Conservation (phyloP, 495 filamentous ascomycete species). For the Aspergillus funiculosus region DNA sequence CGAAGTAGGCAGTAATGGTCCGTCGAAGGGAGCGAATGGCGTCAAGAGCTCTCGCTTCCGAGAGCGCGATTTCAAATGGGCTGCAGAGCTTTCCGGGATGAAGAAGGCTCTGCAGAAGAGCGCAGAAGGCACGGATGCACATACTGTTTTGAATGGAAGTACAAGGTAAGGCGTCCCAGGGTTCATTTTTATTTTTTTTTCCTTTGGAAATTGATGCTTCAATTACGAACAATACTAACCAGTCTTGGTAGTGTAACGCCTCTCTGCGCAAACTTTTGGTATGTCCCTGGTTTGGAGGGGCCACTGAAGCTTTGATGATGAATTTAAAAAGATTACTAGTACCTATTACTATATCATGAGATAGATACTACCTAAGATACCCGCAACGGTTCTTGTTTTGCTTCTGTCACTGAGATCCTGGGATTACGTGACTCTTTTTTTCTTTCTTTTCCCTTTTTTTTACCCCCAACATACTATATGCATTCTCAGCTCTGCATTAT, state of each 20-base stretch:
- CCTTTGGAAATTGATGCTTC: background rate
- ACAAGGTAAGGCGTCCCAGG: conserved; percentile 43
- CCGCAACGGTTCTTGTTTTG: conserved; percentile 22
- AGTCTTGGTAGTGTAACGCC: conserved; percentile 71
- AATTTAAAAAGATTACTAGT: background rate
- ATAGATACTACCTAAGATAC: conserved; percentile 22
- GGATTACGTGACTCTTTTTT: conserved; percentile 1
- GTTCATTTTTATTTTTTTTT: conserved; percentile 9
- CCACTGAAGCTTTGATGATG: conserved; percentile 57
- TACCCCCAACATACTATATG: no score
- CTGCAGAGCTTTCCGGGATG: conserved; percentile 42
- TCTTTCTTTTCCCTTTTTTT: background rate
- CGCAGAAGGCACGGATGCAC: conserved; percentile 83
- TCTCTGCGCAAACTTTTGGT: conserved; percentile 87
- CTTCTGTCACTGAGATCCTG: conserved; percentile 4
- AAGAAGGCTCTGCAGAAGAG: conserved; percentile 41
- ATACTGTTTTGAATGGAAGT: conserved; percentile 74
- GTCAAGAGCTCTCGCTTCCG: conserved; percentile 6
- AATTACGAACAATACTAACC: conserved; percentile 21
- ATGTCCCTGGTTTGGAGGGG: conserved; percentile 58
- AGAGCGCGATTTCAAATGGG: conserved; percentile 39
- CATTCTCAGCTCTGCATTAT: no score
- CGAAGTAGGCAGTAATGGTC: conserved; percentile 2
- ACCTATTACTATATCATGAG: no score
- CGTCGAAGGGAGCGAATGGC: conserved; percentile 1